Conservation (phyloP, 768 basidiomycete genomes). For the Leccinum subgranulosum region DNA sequence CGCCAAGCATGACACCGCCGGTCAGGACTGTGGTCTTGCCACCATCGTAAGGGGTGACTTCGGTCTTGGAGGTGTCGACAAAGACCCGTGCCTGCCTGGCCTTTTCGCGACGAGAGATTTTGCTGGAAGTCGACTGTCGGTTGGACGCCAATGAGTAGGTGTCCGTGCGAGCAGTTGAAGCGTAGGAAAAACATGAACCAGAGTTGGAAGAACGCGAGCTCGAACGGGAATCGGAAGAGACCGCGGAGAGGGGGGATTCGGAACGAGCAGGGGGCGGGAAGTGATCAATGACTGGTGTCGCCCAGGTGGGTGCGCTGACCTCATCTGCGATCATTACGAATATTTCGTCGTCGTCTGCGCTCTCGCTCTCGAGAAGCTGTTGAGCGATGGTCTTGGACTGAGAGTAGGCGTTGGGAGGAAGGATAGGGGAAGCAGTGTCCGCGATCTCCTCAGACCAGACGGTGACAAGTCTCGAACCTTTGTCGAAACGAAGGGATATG, state of each 20-base stretch:
- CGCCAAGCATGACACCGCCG: constrained; percentile 84
- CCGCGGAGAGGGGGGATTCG: constrained; percentile 55
- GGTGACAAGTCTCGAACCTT: constrained; percentile 47
- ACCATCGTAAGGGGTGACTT: constrained; percentile 82
- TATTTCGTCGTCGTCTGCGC: constrained; percentile 67
- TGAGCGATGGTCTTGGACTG: constrained; percentile 65
- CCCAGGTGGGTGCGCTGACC: constrained; percentile 65
- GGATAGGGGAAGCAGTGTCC: constrained; percentile 18
- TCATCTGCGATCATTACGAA: constrained; percentile 75
- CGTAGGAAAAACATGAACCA: constrained; percentile 69
- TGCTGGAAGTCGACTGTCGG: constrained; percentile 42
- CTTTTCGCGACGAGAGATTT: constrained; percentile 66
- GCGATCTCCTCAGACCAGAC: constrained; percentile 64
- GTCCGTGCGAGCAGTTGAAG: constrained; percentile 53
- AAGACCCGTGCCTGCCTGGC: constrained; percentile 68
- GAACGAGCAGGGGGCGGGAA: constrained; percentile 54
- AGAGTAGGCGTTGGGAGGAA: constrained; percentile 17
- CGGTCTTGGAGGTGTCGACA: constrained; percentile 70
- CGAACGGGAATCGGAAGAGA: constrained; percentile 50
- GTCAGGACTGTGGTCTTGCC: constrained; percentile 87
- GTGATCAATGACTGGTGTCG: constrained; percentile 58
- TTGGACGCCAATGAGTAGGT: constrained; percentile 41
- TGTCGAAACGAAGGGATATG: constrained; percentile 62
- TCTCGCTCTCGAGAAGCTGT: constrained; percentile 68
- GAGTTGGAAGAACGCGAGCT: constrained; percentile 68